These are phyloP conservation scores for Suaeda aralocaspica DNA, from an alignment of 148 eudicot genomes.

Conservation along the genomic window DNA sequence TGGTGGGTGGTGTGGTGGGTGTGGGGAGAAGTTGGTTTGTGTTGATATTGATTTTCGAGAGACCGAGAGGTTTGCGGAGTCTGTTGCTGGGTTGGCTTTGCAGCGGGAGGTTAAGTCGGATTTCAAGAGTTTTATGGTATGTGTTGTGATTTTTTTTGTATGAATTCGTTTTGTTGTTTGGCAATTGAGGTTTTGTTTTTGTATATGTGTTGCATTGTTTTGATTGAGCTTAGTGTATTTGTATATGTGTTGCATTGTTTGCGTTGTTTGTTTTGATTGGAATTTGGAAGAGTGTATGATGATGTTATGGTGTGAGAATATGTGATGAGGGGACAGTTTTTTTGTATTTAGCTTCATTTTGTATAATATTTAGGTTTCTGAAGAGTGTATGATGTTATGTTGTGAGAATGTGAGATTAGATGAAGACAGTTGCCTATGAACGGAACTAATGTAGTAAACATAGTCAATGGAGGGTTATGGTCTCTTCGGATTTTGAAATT, in stretches of 20 bases:
- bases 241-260: neutral
- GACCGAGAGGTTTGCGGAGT: constrained; percentile 72
- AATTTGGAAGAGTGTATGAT: neutral
- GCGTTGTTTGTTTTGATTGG: too few species aligned
- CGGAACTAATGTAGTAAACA: too few species aligned
- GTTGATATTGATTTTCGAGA: constrained; percentile 74
- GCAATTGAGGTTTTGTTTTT: constrained; percentile 2
- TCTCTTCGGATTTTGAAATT: too few species aligned
- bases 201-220: neutral
- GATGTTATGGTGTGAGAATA: neutral
- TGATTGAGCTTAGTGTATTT: neutral
- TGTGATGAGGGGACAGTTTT: too few species aligned
- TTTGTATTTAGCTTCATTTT: too few species aligned
- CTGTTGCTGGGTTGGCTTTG: constrained; percentile 78
- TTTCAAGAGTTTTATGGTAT: constrained; percentile 80
- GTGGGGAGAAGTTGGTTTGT: constrained; percentile 64
- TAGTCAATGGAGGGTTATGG: too few species aligned
- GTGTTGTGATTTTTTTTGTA: too few species aligned
- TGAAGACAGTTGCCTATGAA: too few species aligned
- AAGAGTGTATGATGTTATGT: too few species aligned
- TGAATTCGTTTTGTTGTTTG: too few species aligned
- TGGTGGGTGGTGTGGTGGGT: constrained; percentile 48
- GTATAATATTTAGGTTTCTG: too few species aligned
- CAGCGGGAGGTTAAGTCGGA: constrained; percentile 68
- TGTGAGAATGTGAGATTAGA: too few species aligned